Conservation (phyloP, 2,329 filamentous ascomycete genomes). For the Alternaria infectoria region DNA sequence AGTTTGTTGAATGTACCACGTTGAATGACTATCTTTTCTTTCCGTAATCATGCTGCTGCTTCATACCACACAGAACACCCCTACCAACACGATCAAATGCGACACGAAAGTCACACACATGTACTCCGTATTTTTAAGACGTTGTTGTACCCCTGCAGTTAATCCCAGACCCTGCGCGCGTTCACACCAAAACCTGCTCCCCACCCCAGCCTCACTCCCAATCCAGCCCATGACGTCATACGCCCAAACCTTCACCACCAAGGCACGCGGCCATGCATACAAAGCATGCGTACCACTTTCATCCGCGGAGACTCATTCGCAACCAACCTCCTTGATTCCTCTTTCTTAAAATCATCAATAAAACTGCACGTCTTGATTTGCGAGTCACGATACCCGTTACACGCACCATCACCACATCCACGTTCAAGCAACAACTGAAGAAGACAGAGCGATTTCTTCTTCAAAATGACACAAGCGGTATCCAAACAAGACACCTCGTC, state of each 20-base stretch:
- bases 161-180: constrained; percentile 4
- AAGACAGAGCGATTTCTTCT: neutral
- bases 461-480: constrained; percentile 31
- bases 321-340: too few species aligned
- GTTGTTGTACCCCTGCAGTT: neutral
- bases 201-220: neutral
- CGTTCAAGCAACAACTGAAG: too few species aligned
- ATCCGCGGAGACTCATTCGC: neutral
- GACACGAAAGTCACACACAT: neutral
- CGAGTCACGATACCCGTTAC: neutral
- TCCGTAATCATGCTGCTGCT: neutral
- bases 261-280: constrained; percentile 2
- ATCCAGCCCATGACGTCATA: constrained; percentile 28
- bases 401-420: too few species aligned
- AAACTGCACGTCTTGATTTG: too few species aligned
- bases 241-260: constrained; percentile 9
- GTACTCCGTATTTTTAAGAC: accelerated
- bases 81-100: too few species aligned
- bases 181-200: constrained; percentile 14
- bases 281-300: neutral
- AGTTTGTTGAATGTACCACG: neutral
- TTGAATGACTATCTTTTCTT: too few species aligned
- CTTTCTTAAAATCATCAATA: too few species aligned
- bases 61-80: neutral
- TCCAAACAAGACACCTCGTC: constrained; percentile 20